Percentiles rank a stretch among this genome's conserved stretches.
These are phyloP conservation scores for Erodium chrysanthum DNA, from an alignment of 441 rosid genomes.

Conservation along the genomic window DNA sequence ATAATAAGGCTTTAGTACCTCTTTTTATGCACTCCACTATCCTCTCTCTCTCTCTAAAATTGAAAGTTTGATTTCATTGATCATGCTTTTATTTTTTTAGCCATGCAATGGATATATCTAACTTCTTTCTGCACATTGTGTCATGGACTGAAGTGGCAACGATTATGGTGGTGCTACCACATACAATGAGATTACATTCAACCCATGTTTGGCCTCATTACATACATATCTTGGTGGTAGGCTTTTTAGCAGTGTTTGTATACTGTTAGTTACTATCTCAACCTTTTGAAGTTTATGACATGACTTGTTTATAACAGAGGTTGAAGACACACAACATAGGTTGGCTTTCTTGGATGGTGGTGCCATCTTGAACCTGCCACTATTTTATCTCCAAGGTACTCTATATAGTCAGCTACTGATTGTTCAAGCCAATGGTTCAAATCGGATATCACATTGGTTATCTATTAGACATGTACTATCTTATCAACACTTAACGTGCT, in stretches of 20 bases:
- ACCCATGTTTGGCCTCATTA: conserved; percentile 70
- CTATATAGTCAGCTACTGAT: neutral
- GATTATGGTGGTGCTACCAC: conserved; percentile 16
- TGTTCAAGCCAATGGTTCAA: neutral
- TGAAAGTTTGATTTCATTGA: neutral
- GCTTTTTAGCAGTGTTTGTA: conserved; percentile 5
- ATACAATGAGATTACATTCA: conserved; percentile 42
- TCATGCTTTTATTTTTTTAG: neutral
- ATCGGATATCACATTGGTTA: neutral
- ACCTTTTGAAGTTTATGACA: conserved; percentile 11
- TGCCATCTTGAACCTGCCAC: conserved; percentile 51
- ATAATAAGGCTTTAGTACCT: too few species aligned
- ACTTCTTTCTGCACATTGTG: conserved; percentile 4
- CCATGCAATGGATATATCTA: neutral
- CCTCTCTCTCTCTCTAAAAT: too few species aligned
- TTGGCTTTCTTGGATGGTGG: conserved; percentile 73
- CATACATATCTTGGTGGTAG: conserved; percentile 91
- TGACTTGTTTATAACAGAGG: conserved; percentile 37
- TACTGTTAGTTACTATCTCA: neutral
- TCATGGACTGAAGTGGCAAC: conserved; percentile 21
- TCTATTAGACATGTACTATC: neutral
- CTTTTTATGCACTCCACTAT: too few species aligned
- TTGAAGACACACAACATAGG: conserved; percentile 69
- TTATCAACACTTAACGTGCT: neutral
- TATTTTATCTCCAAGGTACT: conserved; percentile 80